These are phyloP conservation scores for Aureobasidium sp. DNA, from an alignment of 2,329 filamentous ascomycete genomes.

Conservation along the genomic window DNA sequence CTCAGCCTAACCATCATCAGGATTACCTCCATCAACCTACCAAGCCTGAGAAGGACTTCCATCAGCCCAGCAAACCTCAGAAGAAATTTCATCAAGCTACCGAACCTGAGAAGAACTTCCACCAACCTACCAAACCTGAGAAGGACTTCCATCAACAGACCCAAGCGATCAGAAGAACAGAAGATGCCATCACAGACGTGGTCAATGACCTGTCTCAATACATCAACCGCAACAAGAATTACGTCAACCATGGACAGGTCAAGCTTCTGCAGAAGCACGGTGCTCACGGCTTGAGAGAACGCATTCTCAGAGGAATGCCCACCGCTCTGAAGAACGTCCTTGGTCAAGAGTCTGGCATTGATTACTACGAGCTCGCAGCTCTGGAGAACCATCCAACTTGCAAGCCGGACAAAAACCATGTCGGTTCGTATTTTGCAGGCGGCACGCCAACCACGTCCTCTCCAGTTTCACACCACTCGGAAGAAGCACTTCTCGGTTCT, in stretches of 20 bases:
- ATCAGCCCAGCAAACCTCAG: too few relatives aligned
- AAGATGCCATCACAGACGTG: background rate
- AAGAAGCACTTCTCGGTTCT: too few relatives aligned
- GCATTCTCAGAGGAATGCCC: background rate
- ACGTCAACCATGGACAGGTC: background rate
- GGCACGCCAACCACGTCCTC: background rate
- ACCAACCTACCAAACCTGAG: background rate
- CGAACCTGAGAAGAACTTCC: background rate
- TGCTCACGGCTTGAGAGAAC: background rate
- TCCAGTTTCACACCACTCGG: too few relatives aligned
- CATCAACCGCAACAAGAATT: background rate
- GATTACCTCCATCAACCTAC: background rate
- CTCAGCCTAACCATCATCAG: background rate
- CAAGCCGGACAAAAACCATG: background rate
- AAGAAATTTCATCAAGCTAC: too few relatives aligned
- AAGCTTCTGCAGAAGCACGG: background rate
- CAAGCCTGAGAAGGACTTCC: too few relatives aligned
- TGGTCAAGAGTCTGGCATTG: background rate
- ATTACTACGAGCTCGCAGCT: background rate
- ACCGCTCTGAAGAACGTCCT: background rate
- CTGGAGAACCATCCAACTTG: background rate
- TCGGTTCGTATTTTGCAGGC: background rate
- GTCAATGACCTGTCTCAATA: background rate
- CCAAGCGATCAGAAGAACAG: background rate
- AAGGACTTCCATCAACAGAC: background rate